Evolutionary conservation across 345 rosid species (phyloP), one percentile per base, ranked within the genome.

Genomic region (Melaleuca quinquenervia): DNA sequence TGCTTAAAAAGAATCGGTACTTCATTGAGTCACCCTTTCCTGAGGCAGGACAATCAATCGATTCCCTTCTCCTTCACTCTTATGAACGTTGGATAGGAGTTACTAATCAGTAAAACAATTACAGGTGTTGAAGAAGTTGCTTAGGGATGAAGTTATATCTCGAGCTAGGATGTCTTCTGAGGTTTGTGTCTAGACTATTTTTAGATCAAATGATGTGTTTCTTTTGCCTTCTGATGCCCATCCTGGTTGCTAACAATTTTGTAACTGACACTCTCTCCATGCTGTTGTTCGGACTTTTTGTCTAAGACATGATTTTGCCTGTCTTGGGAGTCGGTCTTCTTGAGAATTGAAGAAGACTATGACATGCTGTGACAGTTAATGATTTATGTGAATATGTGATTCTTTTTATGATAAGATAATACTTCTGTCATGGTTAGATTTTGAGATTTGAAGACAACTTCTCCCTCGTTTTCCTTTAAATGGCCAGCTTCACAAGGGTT

Each of bases 21-120:
- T 90, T 95, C 53, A 89, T 97, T n/a, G 99, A 97, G 84, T 97
- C 98, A 10, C 99, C 99, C 51, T 97, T 94, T 86, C 95, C 98
- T 0, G 99, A 97, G 90, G 99, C 89, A 92, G 89, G 91, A 86
- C 90, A 78, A 24, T 24, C 82, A 64, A 82, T 45, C 52, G 84
- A 87, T 83, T 84, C n/a, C 60, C 87, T 26, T 87, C 70, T 82
- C 44, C 83, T 36, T 74, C 8, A 45, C 27, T 8, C 50, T 29
- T 75, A 51, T 52, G 82, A 29, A 51, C 82, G 18, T 41, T 26
- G 84, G 21, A 32, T 84, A n/a, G 80, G 16, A 51, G 36, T 62
- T 52, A 27, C n/a, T 83, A 58, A 82, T 49, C 51, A 56, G 78
- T 50, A 48, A n/a, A 60, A 44, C 56, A 49, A 80, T 75, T 88